phyloP scores from a whole-genome alignment of 805 yeast genomes.

The Blastobotrys terrestris region DNA sequence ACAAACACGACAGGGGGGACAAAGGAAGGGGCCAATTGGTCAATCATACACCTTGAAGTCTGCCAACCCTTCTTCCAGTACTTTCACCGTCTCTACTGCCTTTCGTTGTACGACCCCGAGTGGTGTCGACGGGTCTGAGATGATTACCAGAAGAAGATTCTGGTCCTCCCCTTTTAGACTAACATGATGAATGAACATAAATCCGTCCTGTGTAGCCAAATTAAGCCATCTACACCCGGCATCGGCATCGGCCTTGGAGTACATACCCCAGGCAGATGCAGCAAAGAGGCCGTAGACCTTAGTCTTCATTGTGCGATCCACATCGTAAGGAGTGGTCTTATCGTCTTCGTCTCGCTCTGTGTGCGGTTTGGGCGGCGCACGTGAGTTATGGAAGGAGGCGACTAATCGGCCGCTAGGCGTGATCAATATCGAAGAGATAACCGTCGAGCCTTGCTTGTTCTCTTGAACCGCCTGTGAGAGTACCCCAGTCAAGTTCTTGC shows the following conservation, averaged over 20 bases:
- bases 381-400: conserved; percentile 20
- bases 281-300: conserved; percentile 28
- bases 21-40: not conserved
- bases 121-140: conserved; percentile 26
- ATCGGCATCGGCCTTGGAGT: conserved; percentile 8
- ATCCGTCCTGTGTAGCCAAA: conserved; percentile 22
- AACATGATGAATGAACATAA: conserved; percentile 17
- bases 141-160: conserved; percentile 18
- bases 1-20: not conserved
- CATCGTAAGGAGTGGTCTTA: conserved; percentile 14
- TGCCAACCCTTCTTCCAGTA: conserved; percentile 21
- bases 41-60: conserved; percentile 16
- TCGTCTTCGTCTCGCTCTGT: conserved; percentile 7
- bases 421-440: conserved; percentile 21
- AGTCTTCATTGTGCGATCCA: conserved; percentile 24
- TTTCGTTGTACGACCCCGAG: conserved; percentile 22
- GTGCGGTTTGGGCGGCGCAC: conserved; percentile 16
- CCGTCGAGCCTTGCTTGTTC: conserved; percentile 12
- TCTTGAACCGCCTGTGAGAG: conserved; percentile 20
- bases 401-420: conserved; percentile 18
- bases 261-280: conserved; percentile 25
- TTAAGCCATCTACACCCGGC: conserved; percentile 22
- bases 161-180: conserved; percentile 9
- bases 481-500: conserved; percentile 16
- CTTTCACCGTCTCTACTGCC: conserved; percentile 20